Evolutionary conservation across 2,329 filamentous ascomycete genomes (phyloP), one percentile per base, ranked within the genome.

Genomic region (Lasiodiplodia hormozganensis): DNA sequence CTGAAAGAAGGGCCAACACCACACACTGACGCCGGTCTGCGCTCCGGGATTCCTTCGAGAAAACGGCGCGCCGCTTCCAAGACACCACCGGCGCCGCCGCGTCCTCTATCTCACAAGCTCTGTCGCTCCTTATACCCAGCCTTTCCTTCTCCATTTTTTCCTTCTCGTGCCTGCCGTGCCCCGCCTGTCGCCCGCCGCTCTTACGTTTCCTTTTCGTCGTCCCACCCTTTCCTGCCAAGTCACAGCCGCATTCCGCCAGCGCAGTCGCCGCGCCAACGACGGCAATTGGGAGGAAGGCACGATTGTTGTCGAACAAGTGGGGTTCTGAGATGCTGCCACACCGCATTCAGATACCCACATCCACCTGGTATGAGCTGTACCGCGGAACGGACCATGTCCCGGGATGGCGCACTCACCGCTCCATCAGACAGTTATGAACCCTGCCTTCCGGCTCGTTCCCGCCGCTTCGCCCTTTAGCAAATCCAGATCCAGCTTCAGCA

Each of bases 401-500:
- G 40, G 57, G 40, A 68, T 68, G 66, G 23, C 66, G 36, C 57
- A 60, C 66, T 62, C 66, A 62, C 66, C 66, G 66, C 56, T 62
- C 49, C 66, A 68, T 53, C 66, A 68, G 66, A 68, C 47, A 58
- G 66, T 68, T 62, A 68, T 68, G 66, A 68, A 62, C 66, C 57
- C 66, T 53, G 57, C 47, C 36, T 62, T 68, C 40, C 66, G 66
- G 47, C 49, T 68, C 25, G 54, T 49, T 43, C 92, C 93, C 68
- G 90, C 92, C 69, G 93, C 89, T 78, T 94, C 92, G 69, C 92
- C 92, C 70, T 83, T 81, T 71, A 72, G 76, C 67, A 90, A 87
- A 75, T 85, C 85, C 69, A 87, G 90, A 76, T 91, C 92, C 62
- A 88, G 91, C 36, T 36, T 43, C 38, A 80, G 82, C 72, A 88